These are phyloP conservation scores for Aspergillus unguis DNA, from an alignment of 2,329 filamentous ascomycete genomes.

Conservation along the genomic window DNA sequence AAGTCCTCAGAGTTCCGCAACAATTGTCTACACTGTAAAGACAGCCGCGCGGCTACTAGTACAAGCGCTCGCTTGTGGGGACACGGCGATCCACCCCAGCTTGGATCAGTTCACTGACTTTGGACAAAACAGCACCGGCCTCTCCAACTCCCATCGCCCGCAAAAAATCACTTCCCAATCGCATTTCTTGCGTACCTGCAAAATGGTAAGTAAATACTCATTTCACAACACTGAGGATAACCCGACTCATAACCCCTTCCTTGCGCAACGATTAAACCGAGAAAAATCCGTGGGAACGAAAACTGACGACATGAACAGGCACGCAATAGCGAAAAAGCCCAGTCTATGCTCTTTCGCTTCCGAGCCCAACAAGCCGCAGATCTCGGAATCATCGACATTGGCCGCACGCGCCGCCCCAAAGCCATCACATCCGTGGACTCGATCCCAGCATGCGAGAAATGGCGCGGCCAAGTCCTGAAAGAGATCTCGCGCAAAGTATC, in stretches of 20 bases:
- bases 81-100: constrained; percentile 19
- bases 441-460: constrained; percentile 90
- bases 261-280: too few species aligned
- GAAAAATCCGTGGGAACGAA: background rate
- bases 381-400: constrained; percentile 90
- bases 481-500: constrained; percentile 96
- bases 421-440: constrained; percentile 80
- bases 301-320: constrained; percentile 55
- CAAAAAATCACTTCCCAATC: constrained; percentile 5
- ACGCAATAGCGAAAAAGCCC: constrained; percentile 96
- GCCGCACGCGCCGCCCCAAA: constrained; percentile 84
- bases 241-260: too few species aligned
- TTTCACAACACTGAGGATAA: too few species aligned
- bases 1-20: too few species aligned
- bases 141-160: constrained; percentile 15
- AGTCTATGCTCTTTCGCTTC: constrained; percentile 99
- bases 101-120: constrained; percentile 20
- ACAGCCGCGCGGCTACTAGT: constrained; percentile 23
- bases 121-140: constrained; percentile 15
- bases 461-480: constrained; percentile 95
- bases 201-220: constrained; percentile 26
- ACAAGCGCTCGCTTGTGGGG: constrained; percentile 26
- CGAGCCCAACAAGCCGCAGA: constrained; percentile 95
- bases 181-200: constrained; percentile 21
- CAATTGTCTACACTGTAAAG: background rate